Conservation (phyloP, 306 rosid genomes). For the Pyrus communis region DNA sequence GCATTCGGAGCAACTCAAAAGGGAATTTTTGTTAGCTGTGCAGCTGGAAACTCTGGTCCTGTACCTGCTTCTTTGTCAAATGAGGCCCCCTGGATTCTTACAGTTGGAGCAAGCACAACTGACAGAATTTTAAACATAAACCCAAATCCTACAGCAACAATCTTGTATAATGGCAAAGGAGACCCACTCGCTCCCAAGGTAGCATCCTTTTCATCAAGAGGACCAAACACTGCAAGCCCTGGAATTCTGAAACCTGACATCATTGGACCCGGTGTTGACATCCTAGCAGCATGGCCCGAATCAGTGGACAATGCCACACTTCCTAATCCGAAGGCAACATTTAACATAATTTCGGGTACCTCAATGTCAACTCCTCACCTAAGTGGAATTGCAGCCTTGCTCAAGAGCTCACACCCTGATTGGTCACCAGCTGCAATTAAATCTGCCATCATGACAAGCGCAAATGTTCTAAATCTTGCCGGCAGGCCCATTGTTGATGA, state of each 20-base stretch:
- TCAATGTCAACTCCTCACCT: conserved; percentile 61
- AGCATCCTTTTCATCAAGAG: conserved; percentile 47
- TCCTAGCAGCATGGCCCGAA: conserved; percentile 42
- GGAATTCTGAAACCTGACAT: conserved; percentile 59
- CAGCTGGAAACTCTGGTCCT: conserved; percentile 60
- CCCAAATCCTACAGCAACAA: conserved; percentile 23
- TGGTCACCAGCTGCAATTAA: conserved; percentile 57
- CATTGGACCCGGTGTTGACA: conserved; percentile 45
- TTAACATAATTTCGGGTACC: conserved; percentile 33
- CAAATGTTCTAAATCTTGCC: background rate
- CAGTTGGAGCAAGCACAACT: conserved; percentile 22
- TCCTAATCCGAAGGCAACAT: background rate
- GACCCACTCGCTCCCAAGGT: conserved; percentile 32
- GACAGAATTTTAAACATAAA: conserved; percentile 36
- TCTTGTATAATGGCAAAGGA: conserved; percentile 38
- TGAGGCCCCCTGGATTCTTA: conserved; percentile 53
- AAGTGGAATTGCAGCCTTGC: conserved; percentile 40
- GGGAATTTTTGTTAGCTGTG: conserved; percentile 54
- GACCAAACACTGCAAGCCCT: conserved; percentile 39
- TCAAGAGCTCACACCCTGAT: conserved; percentile 46
- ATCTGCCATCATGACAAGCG: conserved; percentile 21
- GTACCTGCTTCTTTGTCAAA: conserved; percentile 27
- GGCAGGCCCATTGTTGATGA: background rate
- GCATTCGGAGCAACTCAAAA: conserved; percentile 51
- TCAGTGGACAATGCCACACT: background rate